Percentiles rank a stretch among this genome's conserved stretches.
Conservation (phyloP, 2,329 filamentous ascomycete species). For the Byssoonygena ceratinophila region DNA sequence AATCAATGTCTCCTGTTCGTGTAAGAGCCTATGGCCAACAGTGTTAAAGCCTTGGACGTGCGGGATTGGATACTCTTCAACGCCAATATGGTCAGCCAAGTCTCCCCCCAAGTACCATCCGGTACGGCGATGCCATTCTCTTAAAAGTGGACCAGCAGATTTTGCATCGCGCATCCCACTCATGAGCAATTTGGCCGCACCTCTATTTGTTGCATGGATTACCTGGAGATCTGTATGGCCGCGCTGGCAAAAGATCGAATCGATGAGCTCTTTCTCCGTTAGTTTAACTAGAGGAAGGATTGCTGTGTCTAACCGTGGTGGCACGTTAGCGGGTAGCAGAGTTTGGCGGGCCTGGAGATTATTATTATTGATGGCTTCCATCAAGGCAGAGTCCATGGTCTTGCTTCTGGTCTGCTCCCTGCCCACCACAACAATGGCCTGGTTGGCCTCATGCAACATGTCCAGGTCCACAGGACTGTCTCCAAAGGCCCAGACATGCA, state of each 20-base stretch:
- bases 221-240: slow-evolving; percentile 19
- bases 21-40: slow-evolving; percentile 37
- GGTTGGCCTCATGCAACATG: slow-evolving; percentile 47
- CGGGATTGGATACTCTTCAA: slow-evolving; percentile 40
- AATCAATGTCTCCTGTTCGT: slow-evolving; percentile 45
- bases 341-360: slow-evolving; percentile 39
- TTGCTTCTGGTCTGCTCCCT: slow-evolving; percentile 39
- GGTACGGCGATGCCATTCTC: slow-evolving; percentile 40
- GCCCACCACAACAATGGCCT: slow-evolving; percentile 48
- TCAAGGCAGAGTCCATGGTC: slow-evolving; percentile 43
- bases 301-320: slow-evolving; percentile 35
- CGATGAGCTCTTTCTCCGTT: slow-evolving; percentile 22
- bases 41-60: slow-evolving; percentile 44
- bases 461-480: slow-evolving; percentile 49
- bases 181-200: slow-evolving; percentile 42
- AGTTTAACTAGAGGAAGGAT: slow-evolving; percentile 38
- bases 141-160: slow-evolving; percentile 38
- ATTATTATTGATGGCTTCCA: slow-evolving; percentile 32
- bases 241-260: slow-evolving; percentile 19
- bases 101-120: slow-evolving; percentile 47
- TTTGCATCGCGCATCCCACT: slow-evolving; percentile 45
- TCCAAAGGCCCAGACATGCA: slow-evolving; percentile 48
- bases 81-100: slow-evolving; percentile 37
- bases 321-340: slow-evolving; percentile 34
- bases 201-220: slow-evolving; percentile 39